Base-by-base conservation (phyloP, 495 filamentous ascomycete species). In the Umbilicaria muhlenbergii region DNA sequence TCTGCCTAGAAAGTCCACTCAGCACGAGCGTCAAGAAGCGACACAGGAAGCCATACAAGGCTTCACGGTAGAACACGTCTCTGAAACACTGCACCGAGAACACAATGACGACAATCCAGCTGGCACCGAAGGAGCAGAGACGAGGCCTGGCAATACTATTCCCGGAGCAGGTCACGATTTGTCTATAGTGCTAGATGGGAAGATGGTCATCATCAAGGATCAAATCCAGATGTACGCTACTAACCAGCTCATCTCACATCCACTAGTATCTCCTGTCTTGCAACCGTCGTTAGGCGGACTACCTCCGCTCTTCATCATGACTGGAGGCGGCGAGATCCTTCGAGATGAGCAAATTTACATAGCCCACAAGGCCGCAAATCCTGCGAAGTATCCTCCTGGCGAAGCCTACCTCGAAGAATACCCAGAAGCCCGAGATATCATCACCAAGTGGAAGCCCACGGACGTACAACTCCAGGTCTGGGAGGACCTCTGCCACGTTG, bases 381-480 rank as follows among this genome's bases (percentile, higher is more conserved):
- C 89, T 4, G 52, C 68, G 5, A 65, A 72, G 37, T 94, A 88
- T 51, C 73, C 77, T 1, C 86, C 83, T 0, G 66, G 71, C 12
- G 74, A 84, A 32, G 64, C 64, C 0, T 68, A 78, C 43, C 65
- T 89, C 28, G 65, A 78, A 34, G 80, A 86, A 34, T 57, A 73
- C 35, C 78, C 77, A 2, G 72, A 79, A 13, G 54, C 69, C 13
- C 58, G 64, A 40, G 61, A 62, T n/a, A 59, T 45, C 8, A 50
- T 92, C 14, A 58, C 68, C 18, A 75, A 73, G 34, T 91, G 81
- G 54, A 71, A 73, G 32, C 81, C 85, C 2, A 96, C 89, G 0
- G 78, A 93, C 54, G 89, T 96, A 8, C 86, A 93, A 57, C 66
- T 96, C n/a, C 89, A 96, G 58, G 81, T 96, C 6, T 95, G 89